Conservation (phyloP, 1,284 basidiomycete species). For the Ganoderma meredithae region DNA sequence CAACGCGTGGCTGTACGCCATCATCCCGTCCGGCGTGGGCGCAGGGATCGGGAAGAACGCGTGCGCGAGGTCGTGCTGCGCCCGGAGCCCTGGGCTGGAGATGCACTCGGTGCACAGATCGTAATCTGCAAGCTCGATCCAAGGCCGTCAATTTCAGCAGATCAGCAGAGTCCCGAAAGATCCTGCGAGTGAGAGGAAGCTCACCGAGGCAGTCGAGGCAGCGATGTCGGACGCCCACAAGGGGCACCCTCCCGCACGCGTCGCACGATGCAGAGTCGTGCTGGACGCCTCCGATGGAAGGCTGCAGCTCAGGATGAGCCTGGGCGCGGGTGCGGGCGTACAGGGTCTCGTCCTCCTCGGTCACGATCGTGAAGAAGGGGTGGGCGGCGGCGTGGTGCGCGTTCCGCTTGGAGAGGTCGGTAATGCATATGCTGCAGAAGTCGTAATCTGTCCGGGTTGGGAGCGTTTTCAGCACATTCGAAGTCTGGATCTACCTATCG, state of each 20-base stretch:
- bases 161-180: not conserved
- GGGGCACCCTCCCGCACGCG: constrained; percentile 68
- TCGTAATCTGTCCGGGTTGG: constrained; percentile 53
- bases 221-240: constrained; percentile 61
- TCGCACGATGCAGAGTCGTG: constrained; percentile 54
- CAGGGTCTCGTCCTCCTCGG: constrained; percentile 48
- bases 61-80: constrained; percentile 24
- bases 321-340: constrained; percentile 36
- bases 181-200: not conserved
- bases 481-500: too few relatives aligned
- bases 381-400: constrained; percentile 44
- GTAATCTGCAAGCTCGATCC: constrained; percentile 53
- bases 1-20: not conserved
- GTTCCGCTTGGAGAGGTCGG: constrained; percentile 21
- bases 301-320: not conserved
- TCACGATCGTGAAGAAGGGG: constrained; percentile 69
- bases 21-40: constrained; percentile 16
- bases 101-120: constrained; percentile 75
- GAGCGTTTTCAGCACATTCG: too few relatives aligned
- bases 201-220: constrained; percentile 62
- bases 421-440: constrained; percentile 67
- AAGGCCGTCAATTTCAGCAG: not conserved
- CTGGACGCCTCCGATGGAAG: too few relatives aligned
- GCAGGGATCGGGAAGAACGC: constrained; percentile 15
- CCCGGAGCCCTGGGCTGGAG: constrained; percentile 50